A percentile compares a stretch with the other conserved stretches of the same genome.
Conservation (phyloP, 768 basidiomycete genomes). For the Suillus sp. region DNA sequence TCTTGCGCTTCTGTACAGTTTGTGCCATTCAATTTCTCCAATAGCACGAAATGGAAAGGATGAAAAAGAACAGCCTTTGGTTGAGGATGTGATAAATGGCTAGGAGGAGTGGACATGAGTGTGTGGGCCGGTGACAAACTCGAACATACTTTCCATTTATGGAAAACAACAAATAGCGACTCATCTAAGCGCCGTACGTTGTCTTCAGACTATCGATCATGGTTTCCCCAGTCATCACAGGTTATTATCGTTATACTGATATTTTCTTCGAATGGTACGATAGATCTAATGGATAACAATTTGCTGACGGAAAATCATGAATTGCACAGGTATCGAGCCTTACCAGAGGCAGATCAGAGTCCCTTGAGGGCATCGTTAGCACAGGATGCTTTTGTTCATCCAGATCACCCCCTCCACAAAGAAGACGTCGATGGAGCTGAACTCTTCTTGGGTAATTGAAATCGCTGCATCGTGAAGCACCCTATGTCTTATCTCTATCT, state of each 20-base stretch:
- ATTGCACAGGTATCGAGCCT: slow-evolving; percentile 51
- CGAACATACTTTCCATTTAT: slow-evolving; percentile 3
- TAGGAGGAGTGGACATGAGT: slow-evolving; percentile 3
- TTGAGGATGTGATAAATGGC: slow-evolving; percentile 1
- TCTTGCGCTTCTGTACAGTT: slow-evolving; percentile 58
- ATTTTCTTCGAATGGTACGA: slow-evolving; percentile 79
- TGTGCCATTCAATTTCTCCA: slow-evolving; percentile 56
- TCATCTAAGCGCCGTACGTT: slow-evolving; percentile 2
- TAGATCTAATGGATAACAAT: slow-evolving; percentile 1
- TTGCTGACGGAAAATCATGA: background rate
- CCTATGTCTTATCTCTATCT: slow-evolving; percentile 1
- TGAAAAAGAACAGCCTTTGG: background rate
- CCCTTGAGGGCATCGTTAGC: slow-evolving; percentile 74
- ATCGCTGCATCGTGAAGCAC: background rate
- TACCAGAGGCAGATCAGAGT: slow-evolving; percentile 59
- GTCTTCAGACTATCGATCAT: slow-evolving; percentile 22
- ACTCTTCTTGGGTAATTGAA: slow-evolving; percentile 62
- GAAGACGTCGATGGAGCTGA: slow-evolving; percentile 67
- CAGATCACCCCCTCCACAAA: slow-evolving; percentile 70
- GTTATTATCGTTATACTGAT: slow-evolving; percentile 85
- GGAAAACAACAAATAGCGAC: slow-evolving; percentile 3
- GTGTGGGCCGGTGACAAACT: background rate
- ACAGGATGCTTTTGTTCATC: slow-evolving; percentile 67
- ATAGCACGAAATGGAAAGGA: slow-evolving; percentile 10
- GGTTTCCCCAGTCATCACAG: slow-evolving; percentile 53